Percentiles rank a stretch among this genome's conserved stretches.
Conservation (phyloP, 441 rosid genomes). For the Rhodomyrtus psidioides region DNA sequence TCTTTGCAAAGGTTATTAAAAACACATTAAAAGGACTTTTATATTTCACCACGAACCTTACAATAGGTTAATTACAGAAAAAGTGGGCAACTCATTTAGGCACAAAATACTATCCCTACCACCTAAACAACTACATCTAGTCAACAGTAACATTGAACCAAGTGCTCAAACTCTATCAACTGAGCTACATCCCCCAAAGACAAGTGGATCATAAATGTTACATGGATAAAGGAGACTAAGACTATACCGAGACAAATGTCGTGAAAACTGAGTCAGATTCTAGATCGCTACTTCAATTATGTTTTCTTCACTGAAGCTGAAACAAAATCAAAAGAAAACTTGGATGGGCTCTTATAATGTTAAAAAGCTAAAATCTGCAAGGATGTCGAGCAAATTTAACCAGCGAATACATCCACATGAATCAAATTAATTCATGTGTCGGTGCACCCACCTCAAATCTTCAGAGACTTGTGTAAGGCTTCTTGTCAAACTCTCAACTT, state of each 20-base stretch:
- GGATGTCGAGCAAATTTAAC: not conserved
- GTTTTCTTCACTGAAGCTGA: not conserved
- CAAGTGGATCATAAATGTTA: not conserved
- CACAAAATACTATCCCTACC: not conserved
- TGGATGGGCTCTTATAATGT: not conserved
- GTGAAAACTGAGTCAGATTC: not conserved
- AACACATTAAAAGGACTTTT: not conserved
- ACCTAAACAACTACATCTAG: not conserved
- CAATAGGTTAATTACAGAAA: not conserved
- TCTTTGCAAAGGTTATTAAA: not conserved
- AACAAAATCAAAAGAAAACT: not conserved
- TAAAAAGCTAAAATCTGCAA: not conserved
- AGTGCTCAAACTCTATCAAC: not conserved
- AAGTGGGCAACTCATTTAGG: not conserved
- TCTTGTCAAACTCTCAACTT: conserved; percentile 71
- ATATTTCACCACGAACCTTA: not conserved
- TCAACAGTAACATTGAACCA: not conserved
- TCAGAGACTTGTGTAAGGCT: conserved; percentile 83
- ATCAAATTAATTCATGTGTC: not conserved
- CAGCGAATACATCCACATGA: not conserved
- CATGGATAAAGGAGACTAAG: not conserved
- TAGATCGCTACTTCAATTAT: not conserved
- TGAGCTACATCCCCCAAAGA: not conserved
- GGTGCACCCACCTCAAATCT: conserved; percentile 63
- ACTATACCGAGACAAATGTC: not conserved